Conservation (phyloP, 306 rosid genomes). For the Fagus sylvatica region DNA sequence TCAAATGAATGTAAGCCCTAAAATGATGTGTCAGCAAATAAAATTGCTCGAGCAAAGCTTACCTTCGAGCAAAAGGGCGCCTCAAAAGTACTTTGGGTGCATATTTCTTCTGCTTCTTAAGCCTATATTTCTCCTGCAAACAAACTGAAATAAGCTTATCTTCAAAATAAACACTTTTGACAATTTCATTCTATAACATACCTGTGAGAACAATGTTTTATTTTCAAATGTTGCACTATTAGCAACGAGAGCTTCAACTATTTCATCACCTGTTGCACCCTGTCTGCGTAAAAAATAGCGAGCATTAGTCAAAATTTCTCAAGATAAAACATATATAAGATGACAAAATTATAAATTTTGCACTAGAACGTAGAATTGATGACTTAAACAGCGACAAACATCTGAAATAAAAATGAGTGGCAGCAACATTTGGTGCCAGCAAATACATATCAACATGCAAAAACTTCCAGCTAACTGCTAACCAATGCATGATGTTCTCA, state of each 20-base stretch:
- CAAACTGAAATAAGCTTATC: constrained; percentile 13
- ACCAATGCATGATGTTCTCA: constrained; percentile 26
- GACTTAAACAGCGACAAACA: not conserved
- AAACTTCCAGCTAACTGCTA: not conserved
- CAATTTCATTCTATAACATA: constrained; percentile 28
- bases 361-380: not conserved
- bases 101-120: constrained; percentile 90
- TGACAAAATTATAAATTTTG: not conserved
- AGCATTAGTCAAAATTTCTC: not conserved
- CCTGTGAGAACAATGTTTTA: constrained; percentile 94
- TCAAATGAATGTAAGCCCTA: not conserved
- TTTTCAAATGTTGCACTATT: constrained; percentile 90
- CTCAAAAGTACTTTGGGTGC: constrained; percentile 86
- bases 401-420: not conserved
- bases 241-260: constrained; percentile 88
- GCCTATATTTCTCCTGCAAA: constrained; percentile 90
- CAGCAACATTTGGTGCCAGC: not conserved
- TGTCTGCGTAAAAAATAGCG: constrained; percentile 48
- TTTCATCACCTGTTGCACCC: constrained; percentile 87
- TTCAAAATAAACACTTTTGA: constrained; percentile 14
- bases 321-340: not conserved
- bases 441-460: not conserved
- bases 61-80: constrained; percentile 89
- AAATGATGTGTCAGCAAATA: not conserved
- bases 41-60: not conserved